Base-by-base conservation (phyloP, 495 filamentous ascomycete species). In the Penicillium tannophilum region DNA sequence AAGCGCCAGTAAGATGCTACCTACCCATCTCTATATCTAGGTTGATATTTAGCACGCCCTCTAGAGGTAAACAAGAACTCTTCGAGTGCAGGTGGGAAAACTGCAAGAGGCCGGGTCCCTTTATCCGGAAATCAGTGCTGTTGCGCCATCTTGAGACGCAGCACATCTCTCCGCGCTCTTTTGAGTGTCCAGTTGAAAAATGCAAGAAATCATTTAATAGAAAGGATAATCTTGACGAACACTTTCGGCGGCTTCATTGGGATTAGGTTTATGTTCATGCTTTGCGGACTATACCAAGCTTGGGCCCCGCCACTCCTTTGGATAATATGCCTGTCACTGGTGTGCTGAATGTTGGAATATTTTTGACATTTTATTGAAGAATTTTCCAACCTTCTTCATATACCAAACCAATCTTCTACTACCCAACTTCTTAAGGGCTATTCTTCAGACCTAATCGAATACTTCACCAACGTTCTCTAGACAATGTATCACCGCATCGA, bases 131-230 rank as follows among this genome's bases (percentile, higher is more conserved):
- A 52, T 55, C 42, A 19, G 48, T 47, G 4, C 39, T 65, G 5
- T 48, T 62, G 33, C 59, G 63, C 11, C 63, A 65, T 17, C 49
- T 62, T 16, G 43, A 57, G 6, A 63, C 56, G 4, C 56, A 57
- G 50, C 63, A 65, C 49, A 42, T 65, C n/a, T 24, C 26, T 7
- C 63, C 60, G 5, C 23, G 54, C 14, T 45, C 60, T 1, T 44
- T 60, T 20, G 20, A 50, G 7, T 63, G 60, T 28, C 20, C n/a
- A 16, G 46, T 33, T 14, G 23, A 28, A 6, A 12, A 30, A 3
- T 63, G 55, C 30, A 20, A 11, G 12, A 26, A 20, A 11, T 9
- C 36, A 1, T 58, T 63, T 12, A 63, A 23, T 47, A 55, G 55
- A 19, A 58, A 55, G 8, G 55, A 58, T 43, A 58, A 58, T 6